Conservation (phyloP, 2,329 filamentous ascomycete species). For the Fusarium ambrosium region DNA sequence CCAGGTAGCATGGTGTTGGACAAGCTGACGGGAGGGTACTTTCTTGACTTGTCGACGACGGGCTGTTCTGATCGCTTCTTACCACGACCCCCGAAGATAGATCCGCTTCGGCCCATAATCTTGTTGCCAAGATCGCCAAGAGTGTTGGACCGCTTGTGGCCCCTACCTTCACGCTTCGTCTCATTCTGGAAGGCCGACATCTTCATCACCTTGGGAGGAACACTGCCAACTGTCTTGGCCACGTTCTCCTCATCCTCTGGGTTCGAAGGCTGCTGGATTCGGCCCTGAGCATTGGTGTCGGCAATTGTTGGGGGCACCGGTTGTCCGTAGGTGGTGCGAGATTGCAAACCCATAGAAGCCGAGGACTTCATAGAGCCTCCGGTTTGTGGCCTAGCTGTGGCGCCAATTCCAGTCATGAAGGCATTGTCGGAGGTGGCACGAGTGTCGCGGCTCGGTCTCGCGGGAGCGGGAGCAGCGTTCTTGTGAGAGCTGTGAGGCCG, state of each 20-base stretch:
- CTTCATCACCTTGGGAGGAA: constrained; percentile 70
- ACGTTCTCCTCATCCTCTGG: constrained; percentile 76
- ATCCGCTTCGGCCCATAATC: constrained; percentile 86
- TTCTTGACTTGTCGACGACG: constrained; percentile 74
- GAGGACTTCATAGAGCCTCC: constrained; percentile 82
- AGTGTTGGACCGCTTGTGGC: constrained; percentile 79
- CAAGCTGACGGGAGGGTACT: constrained; percentile 94
- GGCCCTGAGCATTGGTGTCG: constrained; percentile 88
- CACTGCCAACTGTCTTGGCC: constrained; percentile 71
- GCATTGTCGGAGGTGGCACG: constrained; percentile 58
- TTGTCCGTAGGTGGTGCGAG: constrained; percentile 83
- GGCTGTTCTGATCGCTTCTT: constrained; percentile 64
- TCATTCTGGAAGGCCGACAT: constrained; percentile 70
- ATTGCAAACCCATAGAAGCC: constrained; percentile 72
- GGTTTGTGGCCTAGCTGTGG: constrained; percentile 77
- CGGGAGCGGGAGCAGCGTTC: constrained; percentile 42
- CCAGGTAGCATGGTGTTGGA: constrained; percentile 74
- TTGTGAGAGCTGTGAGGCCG: constrained; percentile 65
- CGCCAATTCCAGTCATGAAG: constrained; percentile 59
- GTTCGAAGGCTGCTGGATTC: constrained; percentile 81
- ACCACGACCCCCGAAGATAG: constrained; percentile 77
- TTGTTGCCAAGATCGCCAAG: constrained; percentile 87
- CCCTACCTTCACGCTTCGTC: constrained; percentile 62
- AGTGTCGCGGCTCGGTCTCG: constrained; percentile 48
- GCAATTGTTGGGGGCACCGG: constrained; percentile 89